Conservation (phyloP, 345 rosid species). For the Pistacia atlantica region DNA sequence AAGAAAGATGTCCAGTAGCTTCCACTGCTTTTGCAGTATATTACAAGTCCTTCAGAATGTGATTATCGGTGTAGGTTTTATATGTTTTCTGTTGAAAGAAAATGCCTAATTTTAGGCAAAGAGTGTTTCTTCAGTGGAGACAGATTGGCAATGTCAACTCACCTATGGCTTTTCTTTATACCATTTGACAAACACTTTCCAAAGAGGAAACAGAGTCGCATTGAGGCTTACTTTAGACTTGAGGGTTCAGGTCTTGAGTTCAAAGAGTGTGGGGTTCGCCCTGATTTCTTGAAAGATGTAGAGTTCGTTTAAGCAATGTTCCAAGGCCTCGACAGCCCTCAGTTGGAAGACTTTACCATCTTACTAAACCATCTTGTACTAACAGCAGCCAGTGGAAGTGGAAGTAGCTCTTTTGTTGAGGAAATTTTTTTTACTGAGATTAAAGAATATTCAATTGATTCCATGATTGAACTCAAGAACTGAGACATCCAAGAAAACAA, state of each 20-base stretch:
- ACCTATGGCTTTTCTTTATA: conserved; percentile 1
- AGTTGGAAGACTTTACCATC: not conserved
- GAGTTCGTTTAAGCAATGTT: not conserved
- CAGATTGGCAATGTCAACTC: not conserved
- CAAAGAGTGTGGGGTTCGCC: not conserved
- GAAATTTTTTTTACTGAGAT: not conserved
- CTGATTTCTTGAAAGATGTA: not conserved
- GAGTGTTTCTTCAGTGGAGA: not conserved
- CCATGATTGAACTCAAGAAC: not conserved
- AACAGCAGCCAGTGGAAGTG: not conserved
- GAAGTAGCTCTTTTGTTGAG: not conserved
- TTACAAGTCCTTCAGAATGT: not conserved
- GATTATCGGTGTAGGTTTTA: not conserved
- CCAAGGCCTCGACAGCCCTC: not conserved
- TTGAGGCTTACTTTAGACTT: not conserved
- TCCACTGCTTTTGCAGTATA: not conserved
- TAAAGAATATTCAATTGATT: not conserved
- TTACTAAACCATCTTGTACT: not conserved
- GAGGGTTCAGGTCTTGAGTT: conserved; percentile 14
- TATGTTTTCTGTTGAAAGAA: not conserved
- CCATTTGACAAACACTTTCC: not conserved
- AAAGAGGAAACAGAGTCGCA: not conserved
- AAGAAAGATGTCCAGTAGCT: not conserved
- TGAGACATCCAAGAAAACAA: not conserved
- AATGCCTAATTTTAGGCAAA: not conserved